Evolutionary conservation across 495 filamentous ascomycete species (phyloP).

Genomic region (Aspergillus ellipticus): DNA sequence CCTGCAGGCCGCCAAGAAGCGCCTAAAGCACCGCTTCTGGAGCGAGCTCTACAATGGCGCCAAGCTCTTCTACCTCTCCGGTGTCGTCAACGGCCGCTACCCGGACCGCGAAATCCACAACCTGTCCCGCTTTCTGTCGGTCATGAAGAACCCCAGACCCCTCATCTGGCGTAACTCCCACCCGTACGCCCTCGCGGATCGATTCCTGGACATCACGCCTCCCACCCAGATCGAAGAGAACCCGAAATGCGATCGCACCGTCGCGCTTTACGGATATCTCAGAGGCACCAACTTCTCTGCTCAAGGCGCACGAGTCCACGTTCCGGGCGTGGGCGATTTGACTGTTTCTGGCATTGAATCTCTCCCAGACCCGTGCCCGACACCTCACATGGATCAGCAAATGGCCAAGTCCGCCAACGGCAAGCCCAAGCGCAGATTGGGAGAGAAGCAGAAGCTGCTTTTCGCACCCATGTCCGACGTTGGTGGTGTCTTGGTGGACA

Average conservation of each 20-base stretch:
- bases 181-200: slow-evolving; percentile 88
- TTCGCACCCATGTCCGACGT: slow-evolving; percentile 98
- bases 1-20: slow-evolving; percentile 86
- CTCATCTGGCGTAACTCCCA: slow-evolving; percentile 96
- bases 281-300: slow-evolving; percentile 93
- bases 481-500: slow-evolving; percentile 80
- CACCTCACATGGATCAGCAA: slow-evolving; percentile 83
- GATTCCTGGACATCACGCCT: slow-evolving; percentile 90
- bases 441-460: slow-evolving; percentile 92
- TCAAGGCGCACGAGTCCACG: slow-evolving; percentile 81
- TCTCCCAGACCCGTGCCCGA: slow-evolving; percentile 92
- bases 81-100: slow-evolving; percentile 93
- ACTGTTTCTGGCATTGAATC: slow-evolving; percentile 78
- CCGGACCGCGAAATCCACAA: slow-evolving; percentile 97
- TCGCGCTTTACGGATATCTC: slow-evolving; percentile 91
- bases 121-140: slow-evolving; percentile 84
- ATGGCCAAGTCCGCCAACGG: slow-evolving; percentile 69
- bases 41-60: slow-evolving; percentile 94
- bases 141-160: slow-evolving; percentile 98
- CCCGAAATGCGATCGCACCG: slow-evolving; percentile 80
- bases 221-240: slow-evolving; percentile 85
- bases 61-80: slow-evolving; percentile 93
- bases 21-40: slow-evolving; percentile 94
- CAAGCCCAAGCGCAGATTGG: slow-evolving; percentile 71
- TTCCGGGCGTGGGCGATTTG: slow-evolving; percentile 92